Conservation (phyloP, 208 protist genomes). For the Kentomonas sorsogonicus region DNA sequence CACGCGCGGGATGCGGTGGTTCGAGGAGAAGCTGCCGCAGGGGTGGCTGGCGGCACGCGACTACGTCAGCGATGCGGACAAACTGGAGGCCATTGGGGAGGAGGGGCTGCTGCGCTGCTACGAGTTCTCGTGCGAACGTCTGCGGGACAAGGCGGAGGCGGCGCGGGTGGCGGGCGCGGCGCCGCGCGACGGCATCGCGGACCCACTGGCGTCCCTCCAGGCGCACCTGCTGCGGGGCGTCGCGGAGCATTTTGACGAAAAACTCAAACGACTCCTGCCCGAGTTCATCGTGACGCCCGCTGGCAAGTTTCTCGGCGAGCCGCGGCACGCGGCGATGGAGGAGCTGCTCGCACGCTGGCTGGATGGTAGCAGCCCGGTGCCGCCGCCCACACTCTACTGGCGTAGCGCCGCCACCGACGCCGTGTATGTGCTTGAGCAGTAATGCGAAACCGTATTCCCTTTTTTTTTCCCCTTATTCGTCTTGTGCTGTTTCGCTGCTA, state of each 20-base stretch:
- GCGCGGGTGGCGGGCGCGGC: background rate
- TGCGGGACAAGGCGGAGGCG: conserved; percentile 3
- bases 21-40: conserved; percentile 29
- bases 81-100: conserved; percentile 74
- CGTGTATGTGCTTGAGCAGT: background rate
- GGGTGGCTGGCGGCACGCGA: conserved; percentile 66
- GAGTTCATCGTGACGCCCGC: conserved; percentile 60
- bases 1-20: conserved; percentile 62
- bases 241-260: conserved; percentile 62
- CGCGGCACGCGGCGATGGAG: conserved; percentile 50
- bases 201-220: conserved; percentile 12
- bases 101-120: conserved; percentile 72
- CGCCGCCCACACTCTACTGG: conserved; percentile 48
- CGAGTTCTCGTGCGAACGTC: conserved; percentile 37
- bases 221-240: conserved; percentile 42
- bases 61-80: conserved; percentile 80
- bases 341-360: conserved; percentile 32
- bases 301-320: conserved; percentile 48
- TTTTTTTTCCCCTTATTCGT: conserved; percentile 10
- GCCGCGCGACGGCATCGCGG: background rate
- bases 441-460: background rate
- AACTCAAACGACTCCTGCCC: conserved; percentile 40
- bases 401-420: no score
- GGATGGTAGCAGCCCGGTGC: conserved; percentile 46
- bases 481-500: background rate